Percentiles rank a stretch among this genome's conserved stretches.
These are phyloP conservation scores for Panellus pusillus DNA, from an alignment of 768 basidiomycete genomes.

Conservation along the genomic window DNA sequence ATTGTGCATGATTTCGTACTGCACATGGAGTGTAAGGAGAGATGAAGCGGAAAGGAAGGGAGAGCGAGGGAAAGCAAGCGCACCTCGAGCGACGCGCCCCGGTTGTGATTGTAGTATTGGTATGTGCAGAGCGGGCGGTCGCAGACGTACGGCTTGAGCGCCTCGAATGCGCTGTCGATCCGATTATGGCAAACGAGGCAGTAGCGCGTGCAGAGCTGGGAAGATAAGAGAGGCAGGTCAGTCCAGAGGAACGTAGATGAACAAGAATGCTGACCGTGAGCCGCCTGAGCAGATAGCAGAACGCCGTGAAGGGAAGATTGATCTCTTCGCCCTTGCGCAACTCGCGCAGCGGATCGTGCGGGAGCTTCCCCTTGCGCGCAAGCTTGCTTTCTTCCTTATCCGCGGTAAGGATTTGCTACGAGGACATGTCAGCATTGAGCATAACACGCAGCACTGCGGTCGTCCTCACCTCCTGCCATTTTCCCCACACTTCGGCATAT, in stretches of 20 bases:
- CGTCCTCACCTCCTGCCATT: constrained; percentile 29
- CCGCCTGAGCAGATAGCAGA: constrained; percentile 64
- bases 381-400: constrained; percentile 46
- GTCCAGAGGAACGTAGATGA: background rate
- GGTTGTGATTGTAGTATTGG: constrained; percentile 65
- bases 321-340: constrained; percentile 36
- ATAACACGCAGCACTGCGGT: background rate
- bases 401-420: constrained; percentile 37
- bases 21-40: background rate
- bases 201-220: constrained; percentile 62
- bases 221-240: background rate
- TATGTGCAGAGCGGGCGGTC: constrained; percentile 64
- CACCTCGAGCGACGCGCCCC: constrained; percentile 69
- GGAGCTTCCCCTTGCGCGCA: constrained; percentile 43
- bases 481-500: constrained; percentile 39
- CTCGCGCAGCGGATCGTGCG: constrained; percentile 51
- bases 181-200: constrained; percentile 76
- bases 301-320: constrained; percentile 64
- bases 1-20: constrained; percentile 74
- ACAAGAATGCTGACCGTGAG: constrained; percentile 43
- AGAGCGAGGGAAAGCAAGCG: constrained; percentile 3
- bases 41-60: too few species aligned
- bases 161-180: constrained; percentile 50
- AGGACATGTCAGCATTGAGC: background rate
- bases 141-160: constrained; percentile 76